Evolutionary conservation across 192 early-diverging fungal species (phyloP).

Genomic region (Backusella liffmaniae): DNA sequence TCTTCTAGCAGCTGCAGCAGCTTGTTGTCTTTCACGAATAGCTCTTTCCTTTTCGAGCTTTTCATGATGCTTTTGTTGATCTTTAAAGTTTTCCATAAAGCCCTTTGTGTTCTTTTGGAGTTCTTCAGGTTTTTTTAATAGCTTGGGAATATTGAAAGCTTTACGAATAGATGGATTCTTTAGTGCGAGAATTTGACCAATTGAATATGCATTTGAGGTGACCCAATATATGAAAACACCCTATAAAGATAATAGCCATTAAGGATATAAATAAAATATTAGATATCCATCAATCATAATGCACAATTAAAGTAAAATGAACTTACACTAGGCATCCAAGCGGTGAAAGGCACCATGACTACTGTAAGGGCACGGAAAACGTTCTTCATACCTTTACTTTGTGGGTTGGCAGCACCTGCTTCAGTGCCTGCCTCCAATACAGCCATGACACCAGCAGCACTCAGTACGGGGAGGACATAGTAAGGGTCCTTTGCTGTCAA

Average conservation of each 20-base stretch:
- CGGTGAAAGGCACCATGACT: slow-evolving; percentile 45
- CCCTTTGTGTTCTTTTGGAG: slow-evolving; percentile 38
- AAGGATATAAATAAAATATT: slow-evolving; percentile 13
- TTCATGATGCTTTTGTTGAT: slow-evolving; percentile 24
- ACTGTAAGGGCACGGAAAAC: slow-evolving; percentile 47
- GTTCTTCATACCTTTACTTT: slow-evolving; percentile 41
- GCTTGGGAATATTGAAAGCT: slow-evolving; percentile 58
- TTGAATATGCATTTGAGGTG: slow-evolving; percentile 69
- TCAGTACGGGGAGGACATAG: slow-evolving; percentile 77
- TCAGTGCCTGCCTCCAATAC: slow-evolving; percentile 63
- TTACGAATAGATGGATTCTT: slow-evolving; percentile 56
- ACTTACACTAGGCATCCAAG: slow-evolving; percentile 49
- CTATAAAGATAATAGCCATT: slow-evolving; percentile 35
- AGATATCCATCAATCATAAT: not conserved
- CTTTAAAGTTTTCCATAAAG: slow-evolving; percentile 52
- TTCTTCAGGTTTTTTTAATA: slow-evolving; percentile 41
- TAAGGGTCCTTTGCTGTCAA: slow-evolving; percentile 79
- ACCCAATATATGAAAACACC: slow-evolving; percentile 86
- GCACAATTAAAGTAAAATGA: not conserved
- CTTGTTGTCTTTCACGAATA: slow-evolving; percentile 39
- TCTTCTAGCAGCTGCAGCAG: slow-evolving; percentile 35
- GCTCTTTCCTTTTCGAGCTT: slow-evolving; percentile 33
- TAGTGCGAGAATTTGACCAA: slow-evolving; percentile 68
- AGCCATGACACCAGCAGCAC: slow-evolving; percentile 65
- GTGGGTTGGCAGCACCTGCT: slow-evolving; percentile 38